Evolutionary conservation across 176 grass and related monocot species (phyloP), one percentile per base, ranked within the genome.

Genomic region (Musa beccarii): DNA sequence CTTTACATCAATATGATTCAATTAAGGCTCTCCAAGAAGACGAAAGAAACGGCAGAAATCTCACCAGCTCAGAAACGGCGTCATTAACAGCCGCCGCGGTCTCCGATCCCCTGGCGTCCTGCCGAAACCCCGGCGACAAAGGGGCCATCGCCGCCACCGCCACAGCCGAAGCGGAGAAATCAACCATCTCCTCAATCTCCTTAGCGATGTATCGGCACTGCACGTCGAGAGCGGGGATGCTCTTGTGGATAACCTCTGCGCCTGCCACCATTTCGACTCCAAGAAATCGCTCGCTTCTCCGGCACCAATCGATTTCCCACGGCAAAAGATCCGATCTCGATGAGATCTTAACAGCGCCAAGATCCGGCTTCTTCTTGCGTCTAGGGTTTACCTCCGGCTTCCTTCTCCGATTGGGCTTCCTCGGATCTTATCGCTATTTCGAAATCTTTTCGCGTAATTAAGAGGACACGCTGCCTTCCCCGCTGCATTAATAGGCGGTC

Each of bases 231-330:
- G 73, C 69, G 14, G 78, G 56, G 54, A 80, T 72, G 68, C 68
- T 84, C 65, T 80, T 87, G 77, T 87, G 86, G 54, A 93, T 87
- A 52, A 89, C 76, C 77, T 98, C 86, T 79, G 88, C 75, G 49
- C 81, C 94, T 26, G 90, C 94, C 51, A 90, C 94, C 90, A 98
- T 98, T 82, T 84, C 61, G 52, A 86, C 55, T 21, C 78, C 19
- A 22, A 54, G 14, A 26, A 7, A 13, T 6, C 51, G 20, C 24
- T 15, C 79, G 63, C 61, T 75, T 19, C 71, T 16, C 19, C n/a
- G 12, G 24, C 19, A 61, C 55, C 77, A 15, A 72, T 63, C 69
- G 53, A 71, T 73, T 21, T 68, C 19, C n/a, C 68, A 24, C 55
- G 28, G 15, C 59, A 51, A 11, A 68, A 50, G 14, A 52, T 67